Evolutionary conservation across 176 grass and related monocot species (phyloP), one percentile per base, ranked within the genome.

Genomic region (Aegilops bicornis): DNA sequence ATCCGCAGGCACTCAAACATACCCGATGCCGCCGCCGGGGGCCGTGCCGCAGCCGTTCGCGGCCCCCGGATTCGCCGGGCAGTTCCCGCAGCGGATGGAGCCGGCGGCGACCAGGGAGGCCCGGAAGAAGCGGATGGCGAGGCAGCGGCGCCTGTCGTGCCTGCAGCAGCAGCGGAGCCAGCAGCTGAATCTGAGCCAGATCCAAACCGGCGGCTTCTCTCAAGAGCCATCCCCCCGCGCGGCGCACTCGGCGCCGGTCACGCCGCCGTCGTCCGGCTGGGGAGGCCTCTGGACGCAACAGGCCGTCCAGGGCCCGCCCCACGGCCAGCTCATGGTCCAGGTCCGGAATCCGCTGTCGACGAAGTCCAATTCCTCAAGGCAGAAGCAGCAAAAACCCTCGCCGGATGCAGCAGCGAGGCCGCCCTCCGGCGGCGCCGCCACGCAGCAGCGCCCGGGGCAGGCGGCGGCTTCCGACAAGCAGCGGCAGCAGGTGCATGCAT

Each of bases 101-200:
- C 24, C 90, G 2, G 96, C 93, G 0, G 90, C 90, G 14, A 92
- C 93, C 68, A 94, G 89, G 84, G 96, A 98, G 61, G 96, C 96
- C 15, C 64, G 94, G 16, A 98, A 94, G 90, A 98, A 98, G 86
- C 78, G 96, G 81, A 98, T 98, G 96, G 96, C 93, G 22, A 73
- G 92, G 79, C 96, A 96, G 80, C 90, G 96, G 42, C 92, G 96
- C 11, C n/a, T 89, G 52, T 83, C 88, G 0, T 94, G 90, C 22
- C 81, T 95, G 64, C 93, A 94, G 75, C 89, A 94, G 30, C 93
- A 91, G 72, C 91, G 91, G 35, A 84, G 37, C 79, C 86, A 79
- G 83, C 79, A 91, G 16, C 78, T 89, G 35, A 85, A 83, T 60
- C 88, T 84, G 31, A 69, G 76, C 25, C 88, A 84, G 50, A 83